Evolutionary conservation across 805 yeast genomes (phyloP), one percentile per base, ranked within the genome.

Genomic region (Nakazawaea ambrosiae): DNA sequence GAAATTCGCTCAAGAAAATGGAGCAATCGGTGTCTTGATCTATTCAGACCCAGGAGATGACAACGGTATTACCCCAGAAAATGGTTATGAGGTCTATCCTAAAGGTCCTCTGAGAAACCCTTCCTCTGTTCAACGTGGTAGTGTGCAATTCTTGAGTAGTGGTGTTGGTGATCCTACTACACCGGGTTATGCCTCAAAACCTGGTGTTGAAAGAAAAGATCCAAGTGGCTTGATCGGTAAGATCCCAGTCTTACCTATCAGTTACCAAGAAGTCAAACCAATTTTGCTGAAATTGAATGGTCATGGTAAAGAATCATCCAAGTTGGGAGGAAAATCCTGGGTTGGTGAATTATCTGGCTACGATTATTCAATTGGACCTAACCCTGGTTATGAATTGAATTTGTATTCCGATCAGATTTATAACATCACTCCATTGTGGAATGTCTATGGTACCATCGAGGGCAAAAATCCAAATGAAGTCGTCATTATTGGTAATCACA

Each of bases 121-220:
- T 26, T 73, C 81, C 5, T 62, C 82, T 11, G 79, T 84, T 22
- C 89, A 83, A 60, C 67, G 92, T 48, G 92, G 92, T 1, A 76
- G 85, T 30, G 83, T 79, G 4, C 75, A 73, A 54, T 82, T 71
- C 50, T 57, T 81, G 23, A 68, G 82, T 4, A 55, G 54, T 33
- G 60, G 66, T 4, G 88, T 89, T 1, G 92, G 92, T 24, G 92
- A 82, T 50, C 92, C 92, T 14, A 73, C 88, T 0, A 76, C 88
- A 1, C 88, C 88, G 1, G 85, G 82, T 2, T 72, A 67, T 45
- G 73, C 82, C 4, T 70, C 77, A 25, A 70, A 66, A 33, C 70
- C 71, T 4, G 69, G 63, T 12, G 68, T 67, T 30, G 58, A 67
- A 18, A 62, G 82, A 37, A 54, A 54, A 5, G 75, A 67, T 42